Conservation (phyloP, 768 basidiomycete species). For the Chalciporus chontae region DNA sequence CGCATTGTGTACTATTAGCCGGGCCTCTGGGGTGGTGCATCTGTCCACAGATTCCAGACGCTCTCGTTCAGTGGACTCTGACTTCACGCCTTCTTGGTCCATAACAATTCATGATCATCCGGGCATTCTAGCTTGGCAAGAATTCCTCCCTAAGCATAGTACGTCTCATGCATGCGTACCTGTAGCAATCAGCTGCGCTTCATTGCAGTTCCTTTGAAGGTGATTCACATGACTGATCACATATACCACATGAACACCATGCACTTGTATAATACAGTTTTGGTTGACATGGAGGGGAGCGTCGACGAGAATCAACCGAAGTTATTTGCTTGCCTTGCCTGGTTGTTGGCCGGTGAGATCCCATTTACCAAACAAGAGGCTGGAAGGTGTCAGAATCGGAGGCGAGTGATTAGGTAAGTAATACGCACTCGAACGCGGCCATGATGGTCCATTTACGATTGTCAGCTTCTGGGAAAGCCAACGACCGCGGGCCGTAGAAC, state of each 20-base stretch:
- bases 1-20: no score
- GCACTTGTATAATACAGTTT: neutral
- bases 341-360: slow-evolving; percentile 24
- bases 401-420: slow-evolving; percentile 1
- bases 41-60: no score
- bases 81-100: no score
- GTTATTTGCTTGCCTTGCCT: slow-evolving; percentile 11
- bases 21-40: no score
- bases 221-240: neutral
- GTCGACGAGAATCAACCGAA: neutral
- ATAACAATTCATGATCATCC: no score
- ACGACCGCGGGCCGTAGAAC: slow-evolving; percentile 88
- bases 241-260: neutral
- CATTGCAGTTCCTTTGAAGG: no score
- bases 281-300: neutral
- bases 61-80: no score
- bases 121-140: no score
- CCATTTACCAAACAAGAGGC: slow-evolving; percentile 48
- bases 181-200: no score
- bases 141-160: no score
- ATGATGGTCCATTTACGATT: slow-evolving; percentile 98
- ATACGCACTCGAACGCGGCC: slow-evolving; percentile 81
- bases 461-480: slow-evolving; percentile 92
- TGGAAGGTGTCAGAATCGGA: slow-evolving; percentile 10
- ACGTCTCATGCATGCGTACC: no score